Evolutionary conservation across 2,329 filamentous ascomycete species (phyloP).

Genomic region (Alternaria arborescens): DNA sequence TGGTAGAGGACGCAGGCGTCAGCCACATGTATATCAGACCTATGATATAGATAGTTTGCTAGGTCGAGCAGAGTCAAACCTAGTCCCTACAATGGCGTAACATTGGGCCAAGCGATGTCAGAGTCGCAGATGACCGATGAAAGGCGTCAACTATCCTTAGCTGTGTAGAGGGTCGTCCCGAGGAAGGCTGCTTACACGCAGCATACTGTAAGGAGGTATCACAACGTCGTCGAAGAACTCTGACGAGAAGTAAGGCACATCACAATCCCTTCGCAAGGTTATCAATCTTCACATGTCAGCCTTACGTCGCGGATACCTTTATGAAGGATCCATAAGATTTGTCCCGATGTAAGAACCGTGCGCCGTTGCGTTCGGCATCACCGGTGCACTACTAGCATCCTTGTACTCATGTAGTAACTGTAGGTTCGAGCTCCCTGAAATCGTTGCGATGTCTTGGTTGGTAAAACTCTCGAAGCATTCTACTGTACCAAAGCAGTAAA

Average conservation of each 20-base stretch:
- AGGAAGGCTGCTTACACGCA: constrained; percentile 38
- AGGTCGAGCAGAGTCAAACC: constrained; percentile 25
- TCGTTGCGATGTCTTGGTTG: constrained; percentile 20
- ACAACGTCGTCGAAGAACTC: neutral
- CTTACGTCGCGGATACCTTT: neutral
- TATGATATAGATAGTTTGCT: constrained; percentile 28
- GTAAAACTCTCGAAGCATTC: constrained; percentile 23
- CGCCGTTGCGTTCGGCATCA: constrained; percentile 19
- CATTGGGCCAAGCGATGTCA: constrained; percentile 22
- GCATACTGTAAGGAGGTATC: constrained; percentile 10
- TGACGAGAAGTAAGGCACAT: neutral
- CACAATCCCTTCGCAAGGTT: neutral
- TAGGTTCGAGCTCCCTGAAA: constrained; percentile 18
- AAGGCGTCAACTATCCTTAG: constrained; percentile 17
- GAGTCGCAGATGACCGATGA: constrained; percentile 15
- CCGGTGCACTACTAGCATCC: constrained; percentile 10
- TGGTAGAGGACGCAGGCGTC: constrained; percentile 28
- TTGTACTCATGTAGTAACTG: constrained; percentile 1
- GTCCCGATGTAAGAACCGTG: neutral
- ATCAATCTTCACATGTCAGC: constrained; percentile 10
- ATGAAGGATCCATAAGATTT: neutral
- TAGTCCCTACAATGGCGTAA: constrained; percentile 23
- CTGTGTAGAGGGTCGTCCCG: constrained; percentile 39
- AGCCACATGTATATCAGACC: constrained; percentile 35
- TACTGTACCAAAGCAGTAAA: constrained; percentile 1